Base-by-base conservation (phyloP, 2,329 filamentous ascomycete species). In the Trichoderma aggressivum region DNA sequence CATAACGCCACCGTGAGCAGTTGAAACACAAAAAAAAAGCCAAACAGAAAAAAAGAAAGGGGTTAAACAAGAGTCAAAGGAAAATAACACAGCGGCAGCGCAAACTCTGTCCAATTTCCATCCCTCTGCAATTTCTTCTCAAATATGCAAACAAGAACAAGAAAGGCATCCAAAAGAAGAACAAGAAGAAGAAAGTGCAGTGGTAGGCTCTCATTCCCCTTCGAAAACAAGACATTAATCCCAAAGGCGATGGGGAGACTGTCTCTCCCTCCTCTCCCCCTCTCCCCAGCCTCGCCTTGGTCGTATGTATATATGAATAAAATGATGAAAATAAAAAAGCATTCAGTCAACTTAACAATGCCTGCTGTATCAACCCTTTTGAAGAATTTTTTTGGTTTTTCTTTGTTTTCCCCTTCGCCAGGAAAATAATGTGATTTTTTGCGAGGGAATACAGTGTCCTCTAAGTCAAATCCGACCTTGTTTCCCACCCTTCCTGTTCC, bases 321-420 rank as follows among this genome's bases (percentile, higher is more conserved):
- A 39, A 18, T 34, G 53, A 32, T 30, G n/a, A 47, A 50, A 28
- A 28, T 28, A 28, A 28, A 28, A 59, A 60, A 53, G 30, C 12
- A 28, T 39, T 56, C 47, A 56, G 59, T 34, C 58, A 55, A 62
- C 43, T 26, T 32, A 70, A 70, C 59, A 70, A 70, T 70, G 67
- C 60, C 47, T 70, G 67, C 67, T 70, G 50, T 70, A 70, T 70
- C 67, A 36, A 47, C 58, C 50, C 8, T 34, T 58, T 53, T 34
- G n/a, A 34, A 50, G n/a, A 18, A 11, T 30, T 58, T 66, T 34
- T 61, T 39, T 53, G 3, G 12, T n/a, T 34, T 60, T 61, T 30
- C 32, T 32, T 18, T 32, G 26, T 32, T 58, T 28, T 32, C 7
- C 30, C 24, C 34, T 36, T 39, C 59, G 16, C 30, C 47, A 71